Evolutionary conservation across 768 basidiomycete genomes (phyloP), one percentile per base, ranked within the genome.

Genomic region (Pleurotus cornucopiae): DNA sequence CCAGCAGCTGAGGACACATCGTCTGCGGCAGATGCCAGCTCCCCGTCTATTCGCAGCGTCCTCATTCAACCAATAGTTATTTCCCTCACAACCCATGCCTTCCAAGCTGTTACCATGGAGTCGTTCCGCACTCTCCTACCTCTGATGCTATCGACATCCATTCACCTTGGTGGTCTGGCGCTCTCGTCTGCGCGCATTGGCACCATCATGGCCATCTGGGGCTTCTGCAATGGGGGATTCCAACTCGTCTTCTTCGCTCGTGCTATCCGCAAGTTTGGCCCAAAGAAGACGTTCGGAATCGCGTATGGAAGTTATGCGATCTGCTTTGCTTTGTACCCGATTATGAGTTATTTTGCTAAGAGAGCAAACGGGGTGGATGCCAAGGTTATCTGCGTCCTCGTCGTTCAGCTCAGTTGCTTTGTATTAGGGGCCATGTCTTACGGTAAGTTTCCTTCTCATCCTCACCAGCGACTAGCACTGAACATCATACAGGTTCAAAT

Each of bases 191-290:
- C 83, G 23, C 64, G 70, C 21, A 79, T 83, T 38, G 83, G 83
- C 12, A 67, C 70, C 38, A 76, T 82, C 46, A 69, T 82, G 38
- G 74, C 74, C 4, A 45, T 63, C 11, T 76, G 70, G 54, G 84
- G 84, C 0, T 60, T 84, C 21, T 56, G 76, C 49, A 87, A 83
- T 56, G 80, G 83, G 4, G 7, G 79, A 34, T 66, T 84, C 59
- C 85, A 87, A 62, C 61, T 81, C 14, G 67, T 76, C 55, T 72
- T 79, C 63, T 79, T 86, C 59, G 79, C 81, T 3, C 66, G 69
- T 20, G 46, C 81, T 18, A 76, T 86, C 41, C 71, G 80, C 45
- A 70, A 72, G 4, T 79, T 80, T 55, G 88, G 89, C 1, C 64
- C 81, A 18, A 79, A 79, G 59, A 74, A 61, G 18, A 64, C 86